A percentile compares a stretch with the other conserved stretches of the same genome.
Evolutionary conservation across 805 yeast genomes (phyloP).

Genomic region (Suhomyces vadensis): DNA sequence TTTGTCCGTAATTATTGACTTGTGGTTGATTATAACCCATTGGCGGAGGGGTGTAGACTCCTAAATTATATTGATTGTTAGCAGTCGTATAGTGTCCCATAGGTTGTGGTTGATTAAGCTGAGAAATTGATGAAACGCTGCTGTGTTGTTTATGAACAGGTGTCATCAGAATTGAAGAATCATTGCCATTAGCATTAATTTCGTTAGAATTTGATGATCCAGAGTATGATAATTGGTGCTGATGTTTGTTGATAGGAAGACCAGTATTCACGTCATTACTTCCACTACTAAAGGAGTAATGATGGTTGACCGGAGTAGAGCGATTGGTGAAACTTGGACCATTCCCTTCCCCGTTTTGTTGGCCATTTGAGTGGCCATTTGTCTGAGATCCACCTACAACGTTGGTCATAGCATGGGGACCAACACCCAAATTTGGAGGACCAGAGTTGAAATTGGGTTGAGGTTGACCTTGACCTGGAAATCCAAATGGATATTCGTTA

Average conservation of each 20-base stretch:
- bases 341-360: neutral
- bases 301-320: neutral
- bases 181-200: constrained; percentile 3
- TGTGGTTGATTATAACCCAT: neutral
- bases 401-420: neutral
- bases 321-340: neutral
- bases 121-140: constrained; percentile 10
- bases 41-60: neutral
- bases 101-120: constrained; percentile 9
- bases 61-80: neutral
- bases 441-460: too few relatives aligned
- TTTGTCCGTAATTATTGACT: neutral
- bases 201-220: constrained; percentile 1
- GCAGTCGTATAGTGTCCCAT: constrained; percentile 9
- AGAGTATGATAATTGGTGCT: constrained; percentile 6
- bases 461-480: constrained; percentile 3
- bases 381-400: too few relatives aligned
- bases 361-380: neutral
- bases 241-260: neutral
- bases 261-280: neutral
- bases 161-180: neutral
- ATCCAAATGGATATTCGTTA: constrained; percentile 16
- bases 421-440: neutral
- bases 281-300: constrained; percentile 4
- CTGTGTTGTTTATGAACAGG: constrained; percentile 8